A percentile compares a stretch with the other conserved stretches of the same genome.
Evolutionary conservation across 177 flowering plant species (phyloP).

Genomic region (Tripterygium wilfordii): DNA sequence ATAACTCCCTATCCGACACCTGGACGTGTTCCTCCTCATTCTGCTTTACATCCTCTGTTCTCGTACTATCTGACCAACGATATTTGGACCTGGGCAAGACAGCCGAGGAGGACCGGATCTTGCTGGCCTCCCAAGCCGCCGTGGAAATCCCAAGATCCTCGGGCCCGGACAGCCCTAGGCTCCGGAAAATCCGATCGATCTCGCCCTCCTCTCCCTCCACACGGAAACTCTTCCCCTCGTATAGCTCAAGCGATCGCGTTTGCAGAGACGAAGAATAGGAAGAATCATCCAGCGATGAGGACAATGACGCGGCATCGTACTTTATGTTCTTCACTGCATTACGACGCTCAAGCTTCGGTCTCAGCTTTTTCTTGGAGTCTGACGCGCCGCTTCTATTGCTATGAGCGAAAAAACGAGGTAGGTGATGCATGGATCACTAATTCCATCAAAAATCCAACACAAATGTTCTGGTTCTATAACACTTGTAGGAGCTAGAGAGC

Average conservation of each 20-base stretch:
- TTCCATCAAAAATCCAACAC: slow-evolving; percentile 20
- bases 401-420: slow-evolving; percentile 29
- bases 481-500: too few species aligned
- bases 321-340: slow-evolving; percentile 68
- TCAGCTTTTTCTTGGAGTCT: slow-evolving; percentile 20
- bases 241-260: slow-evolving; percentile 45
- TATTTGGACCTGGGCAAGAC: slow-evolving; percentile 27
- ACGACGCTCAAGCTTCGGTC: slow-evolving; percentile 65
- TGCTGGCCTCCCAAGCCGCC: slow-evolving; percentile 63
- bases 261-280: slow-evolving; percentile 7
- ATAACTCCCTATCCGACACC: slow-evolving; percentile 13
- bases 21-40: too few species aligned
- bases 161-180: slow-evolving; percentile 68
- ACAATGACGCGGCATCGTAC: slow-evolving; percentile 44
- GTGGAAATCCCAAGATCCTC: slow-evolving; percentile 72
- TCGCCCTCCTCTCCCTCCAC: slow-evolving; percentile 66
- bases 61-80: slow-evolving; percentile 7
- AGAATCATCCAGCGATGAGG: slow-evolving; percentile 17
- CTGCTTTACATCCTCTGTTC: slow-evolving; percentile 1
- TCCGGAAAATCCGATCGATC: slow-evolving; percentile 41
- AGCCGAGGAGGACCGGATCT: slow-evolving; percentile 40
- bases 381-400: slow-evolving; percentile 9
- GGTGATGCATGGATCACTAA: slow-evolving; percentile 29
- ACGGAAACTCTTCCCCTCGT: slow-evolving; percentile 59
- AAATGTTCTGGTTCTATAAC: too few species aligned